Percentiles rank a stretch among this genome's conserved stretches.
phyloP scores from a whole-genome alignment of 2,329 filamentous ascomycete genomes.

The Arthroderma uncinatum region DNA sequence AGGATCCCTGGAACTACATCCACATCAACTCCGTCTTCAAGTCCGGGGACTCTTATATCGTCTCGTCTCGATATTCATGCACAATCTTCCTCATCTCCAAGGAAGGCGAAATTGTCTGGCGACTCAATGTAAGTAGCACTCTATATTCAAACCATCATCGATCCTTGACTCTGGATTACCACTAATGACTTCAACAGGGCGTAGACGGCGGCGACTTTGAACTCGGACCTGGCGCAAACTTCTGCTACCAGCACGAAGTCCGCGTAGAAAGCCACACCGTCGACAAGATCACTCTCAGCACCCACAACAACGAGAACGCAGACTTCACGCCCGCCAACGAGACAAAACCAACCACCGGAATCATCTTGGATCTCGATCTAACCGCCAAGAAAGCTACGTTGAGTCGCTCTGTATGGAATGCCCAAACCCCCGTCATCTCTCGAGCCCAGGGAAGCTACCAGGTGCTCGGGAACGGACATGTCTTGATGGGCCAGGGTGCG shows the following conservation, averaged over 20 bases:
- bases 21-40: constrained; percentile 14
- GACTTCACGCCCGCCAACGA: constrained; percentile 3
- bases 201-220: constrained; percentile 14
- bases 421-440: not conserved
- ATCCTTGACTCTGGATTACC: too few relatives aligned
- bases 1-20: constrained; percentile 10
- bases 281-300: constrained; percentile 3
- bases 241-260: constrained; percentile 13
- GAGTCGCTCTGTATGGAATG: constrained; percentile 7
- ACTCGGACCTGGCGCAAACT: constrained; percentile 8
- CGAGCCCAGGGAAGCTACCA: constrained; percentile 11
- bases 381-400: constrained; percentile 5
- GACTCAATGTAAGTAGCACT: constrained; percentile 9
- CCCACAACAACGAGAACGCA: constrained; percentile 10
- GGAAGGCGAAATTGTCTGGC: constrained; percentile 9
- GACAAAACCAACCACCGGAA: constrained; percentile 9
- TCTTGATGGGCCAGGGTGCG: constrained; percentile 10
- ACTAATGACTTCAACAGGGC: too few relatives aligned
- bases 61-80: constrained; percentile 10
- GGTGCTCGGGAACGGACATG: constrained; percentile 5
- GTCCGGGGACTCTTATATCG: constrained; percentile 12
- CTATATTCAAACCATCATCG: not conserved
- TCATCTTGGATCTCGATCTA: constrained; percentile 10
- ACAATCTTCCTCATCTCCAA: constrained; percentile 7
- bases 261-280: not conserved